Evolutionary conservation across 352 stramenopile species (phyloP), one percentile per base, ranked within the genome.

Genomic region (Globisporangium recalcitrans): DNA sequence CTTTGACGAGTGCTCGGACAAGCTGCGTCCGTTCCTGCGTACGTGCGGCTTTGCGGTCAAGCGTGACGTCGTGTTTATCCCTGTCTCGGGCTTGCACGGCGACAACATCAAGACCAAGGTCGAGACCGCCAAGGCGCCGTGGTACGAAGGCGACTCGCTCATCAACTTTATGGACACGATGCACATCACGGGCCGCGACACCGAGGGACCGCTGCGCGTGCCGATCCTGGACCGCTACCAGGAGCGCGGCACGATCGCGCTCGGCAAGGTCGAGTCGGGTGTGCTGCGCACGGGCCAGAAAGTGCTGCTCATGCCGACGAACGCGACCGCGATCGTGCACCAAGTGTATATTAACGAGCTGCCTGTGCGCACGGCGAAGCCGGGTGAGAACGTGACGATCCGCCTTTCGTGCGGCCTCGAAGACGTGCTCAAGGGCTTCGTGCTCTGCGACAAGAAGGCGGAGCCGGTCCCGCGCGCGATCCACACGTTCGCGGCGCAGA

Each of bases 241-340:
- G 29, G 97, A 99, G 19, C 89, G 97, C 53, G 97, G 97, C 59
- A 98, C 93, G 4, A 96, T 99, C 52, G 88, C 91, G 38, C 93
- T 99, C 78, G 97, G 97, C 57, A 99, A 99, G 77, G 96, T 99
- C 40, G 97, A 99, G 75, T 95, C 89, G 56, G 97, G 97, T 47
- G 83, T 96, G 36, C 67, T 99, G 38, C 82, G 82, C 57, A 89
- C 83, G 36, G 97, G 96, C 38, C 80, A 97, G 71, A 98, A 97
- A 71, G 78, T 99, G 24, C 83, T 87, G 56, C 64, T 99, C 27
- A 98, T 99, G 95, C 97, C 97, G 0, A 98, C 92, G 46, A 83
- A 82, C 44, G 72, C 75, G 9, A 68, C 69, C 19, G 74, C 75
- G 27, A 64, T 88, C 29, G 76, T 91, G 26, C 85, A 85, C 62